These are phyloP conservation scores for Coprinopsis cinerea DNA, from an alignment of 768 basidiomycete genomes.

Conservation along the genomic window DNA sequence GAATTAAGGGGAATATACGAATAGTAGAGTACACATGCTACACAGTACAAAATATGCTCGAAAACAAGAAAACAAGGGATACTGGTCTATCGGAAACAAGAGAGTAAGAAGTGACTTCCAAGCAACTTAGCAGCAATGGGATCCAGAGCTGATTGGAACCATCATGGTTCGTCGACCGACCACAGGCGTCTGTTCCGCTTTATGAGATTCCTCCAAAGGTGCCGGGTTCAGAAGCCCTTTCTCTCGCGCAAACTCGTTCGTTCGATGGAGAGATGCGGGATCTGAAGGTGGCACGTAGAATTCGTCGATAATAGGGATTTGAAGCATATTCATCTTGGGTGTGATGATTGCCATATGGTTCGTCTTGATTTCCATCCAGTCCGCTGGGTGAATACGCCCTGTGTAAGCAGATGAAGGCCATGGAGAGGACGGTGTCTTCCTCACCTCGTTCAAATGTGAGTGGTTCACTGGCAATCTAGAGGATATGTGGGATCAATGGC, in stretches of 20 bases:
- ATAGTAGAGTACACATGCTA: not conserved
- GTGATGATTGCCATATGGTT: conserved; percentile 96
- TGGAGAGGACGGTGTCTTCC: conserved; percentile 8
- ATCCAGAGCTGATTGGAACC: not conserved
- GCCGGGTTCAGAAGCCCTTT: conserved; percentile 78
- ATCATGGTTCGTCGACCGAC: conserved; percentile 13
- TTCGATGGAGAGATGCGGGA: conserved; percentile 61
- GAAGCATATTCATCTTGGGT: conserved; percentile 90
- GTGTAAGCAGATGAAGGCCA: not conserved
- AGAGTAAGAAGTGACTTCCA: not conserved
- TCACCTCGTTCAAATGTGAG: conserved; percentile 92
- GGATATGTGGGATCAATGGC: conserved; percentile 2
- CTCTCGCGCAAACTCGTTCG: conserved; percentile 78
- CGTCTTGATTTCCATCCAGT: conserved; percentile 99
- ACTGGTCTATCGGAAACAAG: not conserved
- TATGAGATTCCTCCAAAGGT: conserved; percentile 20
- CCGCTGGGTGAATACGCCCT: conserved; percentile 41
- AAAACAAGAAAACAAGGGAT: not conserved
- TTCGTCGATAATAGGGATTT: conserved; percentile 92
- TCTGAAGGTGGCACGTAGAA: conserved; percentile 88
- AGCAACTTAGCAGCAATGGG: conserved; percentile 11
- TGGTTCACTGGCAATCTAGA: conserved; percentile 83
- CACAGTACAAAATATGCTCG: not conserved
- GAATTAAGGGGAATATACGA: not conserved
- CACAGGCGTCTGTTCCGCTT: conserved; percentile 9